Conservation (phyloP, 331 rosid genomes). For the Rhamnella rubrinervis region DNA sequence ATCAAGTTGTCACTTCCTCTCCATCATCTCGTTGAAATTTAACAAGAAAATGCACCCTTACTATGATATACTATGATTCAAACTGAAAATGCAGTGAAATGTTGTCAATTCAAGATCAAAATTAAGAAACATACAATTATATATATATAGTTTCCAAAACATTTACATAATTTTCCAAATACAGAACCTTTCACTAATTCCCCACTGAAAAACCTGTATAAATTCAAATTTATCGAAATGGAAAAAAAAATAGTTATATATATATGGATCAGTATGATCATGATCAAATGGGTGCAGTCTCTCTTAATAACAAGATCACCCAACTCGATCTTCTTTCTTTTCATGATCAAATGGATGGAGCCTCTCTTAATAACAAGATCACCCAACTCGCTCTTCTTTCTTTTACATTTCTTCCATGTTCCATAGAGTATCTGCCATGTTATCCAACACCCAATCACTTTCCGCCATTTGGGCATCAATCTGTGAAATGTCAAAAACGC, state of each 20-base stretch:
- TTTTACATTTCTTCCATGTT: conserved; percentile 56
- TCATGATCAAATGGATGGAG: too few species aligned
- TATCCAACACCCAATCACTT: conserved; percentile 49
- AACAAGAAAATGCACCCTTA: not conserved
- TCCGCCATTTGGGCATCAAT: conserved; percentile 51
- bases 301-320: not conserved
- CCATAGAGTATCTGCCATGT: conserved; percentile 60
- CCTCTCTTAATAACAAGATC: not conserved
- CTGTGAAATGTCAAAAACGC: conserved; percentile 38
- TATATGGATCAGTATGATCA: conserved; percentile 6
- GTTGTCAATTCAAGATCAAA: conserved; percentile 8
- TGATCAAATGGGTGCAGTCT: not conserved
- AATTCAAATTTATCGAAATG: too few species aligned
- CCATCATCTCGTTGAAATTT: conserved; percentile 24
- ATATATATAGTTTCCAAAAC: not conserved
- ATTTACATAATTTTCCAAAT: conserved; percentile 19
- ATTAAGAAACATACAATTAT: not conserved
- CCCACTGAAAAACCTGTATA: too few species aligned
- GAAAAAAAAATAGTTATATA: too few species aligned
- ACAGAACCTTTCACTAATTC: conserved; percentile 7
- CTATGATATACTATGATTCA: not conserved
- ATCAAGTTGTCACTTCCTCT: conserved; percentile 24
- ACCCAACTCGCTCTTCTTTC: not conserved
- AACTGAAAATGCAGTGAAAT: conserved; percentile 18
- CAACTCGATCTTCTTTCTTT: conserved; percentile 13